Evolutionary conservation across 371 early-diverging fungal species (phyloP).

Genomic region (Mucor sp.): DNA sequence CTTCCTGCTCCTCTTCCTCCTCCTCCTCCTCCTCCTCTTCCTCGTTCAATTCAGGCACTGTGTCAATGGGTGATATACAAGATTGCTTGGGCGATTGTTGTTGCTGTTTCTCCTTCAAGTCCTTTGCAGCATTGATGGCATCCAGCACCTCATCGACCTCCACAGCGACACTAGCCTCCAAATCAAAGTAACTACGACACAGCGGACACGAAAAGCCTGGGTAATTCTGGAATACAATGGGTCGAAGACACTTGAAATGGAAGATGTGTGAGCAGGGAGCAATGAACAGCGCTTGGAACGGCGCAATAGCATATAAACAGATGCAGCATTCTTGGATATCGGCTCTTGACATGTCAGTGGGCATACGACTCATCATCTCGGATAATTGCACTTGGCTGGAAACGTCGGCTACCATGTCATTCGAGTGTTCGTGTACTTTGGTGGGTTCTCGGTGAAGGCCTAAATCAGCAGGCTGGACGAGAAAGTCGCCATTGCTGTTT

Average conservation of each 20-base stretch:
- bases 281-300: slow-evolving; percentile 91
- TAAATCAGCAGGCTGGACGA: slow-evolving; percentile 6
- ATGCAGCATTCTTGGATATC: slow-evolving; percentile 85
- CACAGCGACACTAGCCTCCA: slow-evolving; percentile 75
- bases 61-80: slow-evolving; percentile 9
- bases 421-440: slow-evolving; percentile 12
- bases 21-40: slow-evolving; percentile 16
- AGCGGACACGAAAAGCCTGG: slow-evolving; percentile 89
- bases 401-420: not conserved
- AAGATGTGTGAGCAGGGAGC: slow-evolving; percentile 93
- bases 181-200: slow-evolving; percentile 88
- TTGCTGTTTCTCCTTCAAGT: slow-evolving; percentile 7
- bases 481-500: not conserved
- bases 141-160: slow-evolving; percentile 60
- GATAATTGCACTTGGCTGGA: not conserved
- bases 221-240: slow-evolving; percentile 52
- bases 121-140: slow-evolving; percentile 17
- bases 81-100: not conserved
- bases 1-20: not conserved
- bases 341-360: slow-evolving; percentile 8
- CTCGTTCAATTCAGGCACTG: slow-evolving; percentile 20
- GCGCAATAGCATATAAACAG: slow-evolving; percentile 83
- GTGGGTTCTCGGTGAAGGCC: slow-evolving; percentile 23
- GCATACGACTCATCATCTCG: slow-evolving; percentile 12
- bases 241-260: slow-evolving; percentile 87